Conservation (phyloP, 2,329 filamentous ascomycete genomes). For the Xylariaceae sp. region DNA sequence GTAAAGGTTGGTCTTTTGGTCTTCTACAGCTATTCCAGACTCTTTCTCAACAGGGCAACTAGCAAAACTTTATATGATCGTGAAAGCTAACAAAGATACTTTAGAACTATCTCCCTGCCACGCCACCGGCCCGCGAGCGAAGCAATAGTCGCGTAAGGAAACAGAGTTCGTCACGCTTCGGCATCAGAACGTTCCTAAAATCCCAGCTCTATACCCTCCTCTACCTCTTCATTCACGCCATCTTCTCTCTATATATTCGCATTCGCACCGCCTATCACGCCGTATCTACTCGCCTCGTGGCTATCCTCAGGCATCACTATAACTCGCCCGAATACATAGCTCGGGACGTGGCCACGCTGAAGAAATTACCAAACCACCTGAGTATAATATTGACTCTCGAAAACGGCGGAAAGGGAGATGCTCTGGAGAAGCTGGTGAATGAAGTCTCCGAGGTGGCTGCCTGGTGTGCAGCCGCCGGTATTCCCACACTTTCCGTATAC, state of each 20-base stretch:
- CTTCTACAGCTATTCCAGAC: not conserved
- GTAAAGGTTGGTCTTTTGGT: constrained; percentile 35
- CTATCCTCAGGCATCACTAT: constrained; percentile 90
- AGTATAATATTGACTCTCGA: constrained; percentile 79
- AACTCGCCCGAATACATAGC: constrained; percentile 88
- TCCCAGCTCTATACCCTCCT: constrained; percentile 60
- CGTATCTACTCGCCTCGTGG: constrained; percentile 69
- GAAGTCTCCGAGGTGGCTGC: constrained; percentile 88
- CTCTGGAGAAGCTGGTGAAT: constrained; percentile 77
- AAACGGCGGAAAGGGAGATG: constrained; percentile 62
- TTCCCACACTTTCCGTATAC: constrained; percentile 83
- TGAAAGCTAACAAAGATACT: constrained; percentile 7
- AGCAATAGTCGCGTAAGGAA: constrained; percentile 28
- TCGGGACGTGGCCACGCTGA: constrained; percentile 72
- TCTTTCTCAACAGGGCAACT: not conserved
- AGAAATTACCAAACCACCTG: constrained; percentile 73
- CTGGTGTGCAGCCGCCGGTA: constrained; percentile 87
- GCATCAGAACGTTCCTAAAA: constrained; percentile 56
- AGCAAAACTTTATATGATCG: not conserved
- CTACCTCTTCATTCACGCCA: constrained; percentile 65
- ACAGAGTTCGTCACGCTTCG: constrained; percentile 41
- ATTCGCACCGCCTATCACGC: constrained; percentile 74
- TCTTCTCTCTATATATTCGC: constrained; percentile 87
- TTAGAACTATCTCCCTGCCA: constrained; percentile 28
- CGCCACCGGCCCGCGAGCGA: constrained; percentile 25